Conservation (phyloP, 495 filamentous ascomycete genomes). For the Annulohypoxylon maeteangense region DNA sequence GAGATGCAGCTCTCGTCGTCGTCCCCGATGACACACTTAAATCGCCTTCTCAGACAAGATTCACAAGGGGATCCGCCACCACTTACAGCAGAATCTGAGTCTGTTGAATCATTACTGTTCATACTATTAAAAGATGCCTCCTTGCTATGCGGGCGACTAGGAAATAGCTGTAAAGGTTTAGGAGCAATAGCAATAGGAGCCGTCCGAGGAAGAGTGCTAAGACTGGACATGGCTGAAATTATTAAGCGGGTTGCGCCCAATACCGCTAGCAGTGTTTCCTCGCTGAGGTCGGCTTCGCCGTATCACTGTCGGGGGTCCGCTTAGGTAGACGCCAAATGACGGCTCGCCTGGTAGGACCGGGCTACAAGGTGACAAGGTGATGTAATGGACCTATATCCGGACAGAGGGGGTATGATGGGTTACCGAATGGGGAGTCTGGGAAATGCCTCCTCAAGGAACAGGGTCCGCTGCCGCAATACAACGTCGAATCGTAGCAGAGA, state of each 20-base stretch:
- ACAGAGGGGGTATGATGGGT: constrained; percentile 27
- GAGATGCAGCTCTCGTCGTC: constrained; percentile 71
- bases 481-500: constrained; percentile 36
- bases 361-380: constrained; percentile 32
- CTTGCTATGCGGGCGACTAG: constrained; percentile 56
- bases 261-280: constrained; percentile 21
- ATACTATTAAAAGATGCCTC: constrained; percentile 54
- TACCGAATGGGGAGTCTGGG: constrained; percentile 24
- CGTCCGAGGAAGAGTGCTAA: constrained; percentile 61
- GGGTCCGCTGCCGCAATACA: constrained; percentile 37
- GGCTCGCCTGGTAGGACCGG: constrained; percentile 16
- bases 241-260: constrained; percentile 16
- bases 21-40: constrained; percentile 88
- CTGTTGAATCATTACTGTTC: constrained; percentile 60
- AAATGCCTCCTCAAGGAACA: constrained; percentile 21
- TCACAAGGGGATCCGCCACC: constrained; percentile 59
- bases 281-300: constrained; percentile 27
- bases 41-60: constrained; percentile 83
- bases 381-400: constrained; percentile 27
- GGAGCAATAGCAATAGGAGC: constrained; percentile 68
- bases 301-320: constrained; percentile 28
- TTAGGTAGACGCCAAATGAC: constrained; percentile 29
- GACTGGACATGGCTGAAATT: constrained; percentile 59
- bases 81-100: constrained; percentile 59
- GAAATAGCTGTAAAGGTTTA: constrained; percentile 58